Evolutionary conservation across 1,139 yeast species (phyloP).

Genomic region (Yamadazyma conglobata): DNA sequence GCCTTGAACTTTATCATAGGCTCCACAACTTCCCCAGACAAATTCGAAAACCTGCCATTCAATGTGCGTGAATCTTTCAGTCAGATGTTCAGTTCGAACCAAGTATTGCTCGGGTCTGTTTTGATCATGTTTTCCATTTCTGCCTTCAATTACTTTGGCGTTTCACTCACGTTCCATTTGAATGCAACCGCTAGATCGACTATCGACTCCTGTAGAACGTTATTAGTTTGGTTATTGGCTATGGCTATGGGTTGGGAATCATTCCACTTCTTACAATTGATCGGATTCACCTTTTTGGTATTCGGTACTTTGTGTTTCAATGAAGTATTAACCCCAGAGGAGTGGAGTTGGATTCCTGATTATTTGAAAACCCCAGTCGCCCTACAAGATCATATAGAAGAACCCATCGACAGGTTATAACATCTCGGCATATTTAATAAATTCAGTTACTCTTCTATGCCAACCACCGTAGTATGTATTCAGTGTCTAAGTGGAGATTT

Average conservation of each 20-base stretch:
- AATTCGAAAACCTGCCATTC: slow-evolving; percentile 48
- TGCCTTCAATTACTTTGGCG: slow-evolving; percentile 70
- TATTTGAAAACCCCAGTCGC: slow-evolving; percentile 27
- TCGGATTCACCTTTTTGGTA: slow-evolving; percentile 64
- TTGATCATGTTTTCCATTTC: slow-evolving; percentile 73
- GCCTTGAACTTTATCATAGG: slow-evolving; percentile 44
- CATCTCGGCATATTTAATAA: too few relatives aligned
- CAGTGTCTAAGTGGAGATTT: too few relatives aligned
- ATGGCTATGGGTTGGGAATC: slow-evolving; percentile 75
- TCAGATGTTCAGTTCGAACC: slow-evolving; percentile 43
- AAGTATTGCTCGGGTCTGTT: slow-evolving; percentile 51
- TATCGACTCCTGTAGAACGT: slow-evolving; percentile 73
- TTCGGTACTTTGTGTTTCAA: slow-evolving; percentile 75
- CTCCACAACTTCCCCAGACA: slow-evolving; percentile 22
- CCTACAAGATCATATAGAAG: slow-evolving; percentile 5
- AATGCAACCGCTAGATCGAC: slow-evolving; percentile 82
- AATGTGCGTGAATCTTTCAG: slow-evolving; percentile 51
- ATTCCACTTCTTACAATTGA: slow-evolving; percentile 56
- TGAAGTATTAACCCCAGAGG: slow-evolving; percentile 55
- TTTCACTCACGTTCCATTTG: slow-evolving; percentile 59
- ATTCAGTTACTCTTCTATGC: too few relatives aligned
- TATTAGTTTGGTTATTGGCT: slow-evolving; percentile 76
- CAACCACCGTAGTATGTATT: too few relatives aligned
- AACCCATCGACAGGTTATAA: slow-evolving; percentile 6
- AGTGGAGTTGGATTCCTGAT: slow-evolving; percentile 44